phyloP scores from a whole-genome alignment of 78 protist species.

The Dictyostelium brefeldianum region DNA sequence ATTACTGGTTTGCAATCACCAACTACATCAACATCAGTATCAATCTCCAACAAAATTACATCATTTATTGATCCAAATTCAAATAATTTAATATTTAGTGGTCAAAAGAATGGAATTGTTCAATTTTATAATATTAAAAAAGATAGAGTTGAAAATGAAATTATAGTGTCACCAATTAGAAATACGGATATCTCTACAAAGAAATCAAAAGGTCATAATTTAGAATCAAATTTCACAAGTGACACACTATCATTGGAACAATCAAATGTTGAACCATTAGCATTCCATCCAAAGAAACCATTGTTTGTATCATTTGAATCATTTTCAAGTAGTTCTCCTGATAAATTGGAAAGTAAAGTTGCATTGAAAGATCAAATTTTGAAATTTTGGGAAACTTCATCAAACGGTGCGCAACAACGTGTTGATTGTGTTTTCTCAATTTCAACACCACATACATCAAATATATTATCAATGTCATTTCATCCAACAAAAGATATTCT shows the following conservation, averaged over 20 bases:
- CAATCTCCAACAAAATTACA: background rate
- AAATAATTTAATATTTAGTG: conserved; percentile 23
- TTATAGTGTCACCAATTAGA: conserved; percentile 37
- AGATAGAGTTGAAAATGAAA: conserved; percentile 3
- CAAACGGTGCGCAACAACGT: background rate
- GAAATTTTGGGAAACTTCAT: conserved; percentile 37
- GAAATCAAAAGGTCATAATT: background rate
- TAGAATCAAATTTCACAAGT: background rate
- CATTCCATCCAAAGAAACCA: background rate
- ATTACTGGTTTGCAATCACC: background rate
- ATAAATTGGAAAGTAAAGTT: background rate
- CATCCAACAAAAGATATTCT: conserved; percentile 35
- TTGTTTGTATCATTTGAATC: conserved; percentile 36
- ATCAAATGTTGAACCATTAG: conserved; percentile 19
- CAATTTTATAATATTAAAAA: conserved; percentile 36
- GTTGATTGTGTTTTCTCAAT: conserved; percentile 23
- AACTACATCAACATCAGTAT: background rate
- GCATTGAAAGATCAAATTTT: conserved; percentile 19
- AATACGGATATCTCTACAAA: conserved; percentile 36
- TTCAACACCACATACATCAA: conserved; percentile 24
- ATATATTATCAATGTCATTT: conserved; percentile 33
- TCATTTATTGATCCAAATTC: conserved; percentile 2
- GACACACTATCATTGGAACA: background rate
- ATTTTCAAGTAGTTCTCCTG: background rate
- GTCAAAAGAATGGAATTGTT: conserved; percentile 44